Conservation (phyloP, 805 yeast species). For the Monosporozyma yasuniensis region DNA sequence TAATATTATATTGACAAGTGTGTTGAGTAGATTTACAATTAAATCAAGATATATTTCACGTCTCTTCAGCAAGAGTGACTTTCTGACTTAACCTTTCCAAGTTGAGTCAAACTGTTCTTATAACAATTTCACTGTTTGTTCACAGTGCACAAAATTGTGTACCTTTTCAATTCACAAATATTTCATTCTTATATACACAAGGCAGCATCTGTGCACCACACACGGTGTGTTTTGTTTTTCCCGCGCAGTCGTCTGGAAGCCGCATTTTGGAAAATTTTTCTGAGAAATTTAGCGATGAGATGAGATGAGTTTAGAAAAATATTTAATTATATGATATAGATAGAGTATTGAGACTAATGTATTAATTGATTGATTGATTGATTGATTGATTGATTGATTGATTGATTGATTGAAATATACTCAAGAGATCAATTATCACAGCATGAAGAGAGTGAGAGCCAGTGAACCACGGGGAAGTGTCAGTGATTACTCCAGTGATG, state of each 20-base stretch:
- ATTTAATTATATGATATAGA: no score
- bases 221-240: not conserved
- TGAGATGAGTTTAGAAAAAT: not conserved
- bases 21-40: not conserved
- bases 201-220: constrained; percentile 1
- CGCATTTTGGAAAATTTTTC: not conserved
- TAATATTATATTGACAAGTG: no score
- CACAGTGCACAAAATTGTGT: not conserved
- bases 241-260: not conserved
- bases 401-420: not conserved
- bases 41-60: no score
- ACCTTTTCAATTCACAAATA: not conserved
- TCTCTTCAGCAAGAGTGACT: no score
- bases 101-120: no score
- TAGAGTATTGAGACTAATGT: not conserved
- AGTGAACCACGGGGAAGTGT: not conserved
- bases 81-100: not conserved
- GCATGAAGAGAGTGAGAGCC: not conserved
- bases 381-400: not conserved
- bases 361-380: not conserved
- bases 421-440: not conserved
- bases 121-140: not conserved
- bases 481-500: not conserved
- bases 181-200: no score
- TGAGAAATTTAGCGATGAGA: constrained; percentile 8